Evolutionary conservation across 2,329 filamentous ascomycete species (phyloP).

Genomic region (Sclerotinia glacialis): DNA sequence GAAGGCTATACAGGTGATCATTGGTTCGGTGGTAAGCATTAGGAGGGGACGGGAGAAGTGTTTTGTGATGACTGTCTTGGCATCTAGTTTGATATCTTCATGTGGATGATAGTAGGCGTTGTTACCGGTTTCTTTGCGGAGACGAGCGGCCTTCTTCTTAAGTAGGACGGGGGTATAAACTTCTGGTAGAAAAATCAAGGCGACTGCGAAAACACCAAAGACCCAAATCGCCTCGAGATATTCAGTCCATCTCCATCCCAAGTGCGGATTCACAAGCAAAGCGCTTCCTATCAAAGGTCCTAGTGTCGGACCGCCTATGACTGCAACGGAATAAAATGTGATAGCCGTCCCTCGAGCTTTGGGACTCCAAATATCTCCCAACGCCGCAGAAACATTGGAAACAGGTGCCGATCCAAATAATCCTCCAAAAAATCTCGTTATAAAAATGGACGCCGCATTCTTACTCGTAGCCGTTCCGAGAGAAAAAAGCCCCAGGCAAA

Average conservation of each 20-base stretch:
- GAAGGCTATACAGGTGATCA: constrained; percentile 62
- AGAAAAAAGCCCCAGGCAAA: constrained; percentile 59
- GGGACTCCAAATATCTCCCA: constrained; percentile 58
- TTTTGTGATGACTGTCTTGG: constrained; percentile 36
- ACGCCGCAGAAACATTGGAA: constrained; percentile 60
- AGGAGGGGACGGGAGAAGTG: constrained; percentile 39
- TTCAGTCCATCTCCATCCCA: constrained; percentile 42
- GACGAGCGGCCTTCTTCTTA: constrained; percentile 34
- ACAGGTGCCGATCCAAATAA: constrained; percentile 61
- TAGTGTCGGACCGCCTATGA: constrained; percentile 23
- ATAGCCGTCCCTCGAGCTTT: constrained; percentile 55
- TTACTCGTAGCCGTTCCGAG: constrained; percentile 56
- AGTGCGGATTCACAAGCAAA: constrained; percentile 39
- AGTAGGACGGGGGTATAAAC: constrained; percentile 49
- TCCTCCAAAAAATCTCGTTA: constrained; percentile 65
- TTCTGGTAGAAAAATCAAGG: constrained; percentile 45
- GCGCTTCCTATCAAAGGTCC: constrained; percentile 42
- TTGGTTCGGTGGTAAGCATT: constrained; percentile 57
- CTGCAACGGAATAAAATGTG: constrained; percentile 57
- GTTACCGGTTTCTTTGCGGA: constrained; percentile 40
- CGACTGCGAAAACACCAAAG: constrained; percentile 43
- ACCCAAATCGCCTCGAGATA: constrained; percentile 45
- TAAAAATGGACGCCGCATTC: constrained; percentile 57
- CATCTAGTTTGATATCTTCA: constrained; percentile 32
- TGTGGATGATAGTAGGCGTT: constrained; percentile 32